Evolutionary conservation across 208 protist genomes (phyloP).

Genomic region (Strigomonas culicis): DNA sequence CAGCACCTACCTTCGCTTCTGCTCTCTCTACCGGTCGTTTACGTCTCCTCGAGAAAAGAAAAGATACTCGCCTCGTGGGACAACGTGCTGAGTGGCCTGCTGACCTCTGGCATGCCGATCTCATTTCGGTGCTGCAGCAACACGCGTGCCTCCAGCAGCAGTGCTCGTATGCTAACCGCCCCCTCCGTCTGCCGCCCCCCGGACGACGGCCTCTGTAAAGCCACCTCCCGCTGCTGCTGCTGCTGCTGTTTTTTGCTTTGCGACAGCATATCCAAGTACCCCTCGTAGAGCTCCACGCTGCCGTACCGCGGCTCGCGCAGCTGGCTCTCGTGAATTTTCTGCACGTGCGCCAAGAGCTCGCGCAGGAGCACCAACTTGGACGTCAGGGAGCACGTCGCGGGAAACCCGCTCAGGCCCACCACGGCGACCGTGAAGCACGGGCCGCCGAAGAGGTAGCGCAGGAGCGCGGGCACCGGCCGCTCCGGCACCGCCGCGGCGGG

Average conservation of each 20-base stretch:
- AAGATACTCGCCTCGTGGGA: slow-evolving; percentile 28
- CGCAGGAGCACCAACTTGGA: slow-evolving; percentile 11
- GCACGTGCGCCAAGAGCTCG: slow-evolving; percentile 10
- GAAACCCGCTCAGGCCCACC: slow-evolving; percentile 19
- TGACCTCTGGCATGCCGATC: slow-evolving; percentile 1
- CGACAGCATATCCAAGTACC: slow-evolving; percentile 11
- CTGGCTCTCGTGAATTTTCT: slow-evolving; percentile 7
- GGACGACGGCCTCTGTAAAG: neutral
- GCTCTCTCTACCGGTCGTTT: no score
- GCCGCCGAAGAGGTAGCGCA: slow-evolving; percentile 28
- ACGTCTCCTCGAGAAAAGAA: slow-evolving; percentile 14
- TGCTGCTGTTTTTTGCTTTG: neutral
- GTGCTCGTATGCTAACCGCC: slow-evolving; percentile 18
- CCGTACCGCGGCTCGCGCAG: slow-evolving; percentile 29
- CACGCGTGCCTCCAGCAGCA: slow-evolving; percentile 28
- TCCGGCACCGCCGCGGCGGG: slow-evolving; percentile 2
- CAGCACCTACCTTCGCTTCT: no score
- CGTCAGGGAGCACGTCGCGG: slow-evolving; percentile 7
- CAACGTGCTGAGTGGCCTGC: slow-evolving; percentile 16
- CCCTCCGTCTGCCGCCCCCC: neutral
- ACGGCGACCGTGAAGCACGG: slow-evolving; percentile 38
- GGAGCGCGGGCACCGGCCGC: neutral
- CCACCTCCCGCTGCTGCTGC: neutral
- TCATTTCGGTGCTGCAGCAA: slow-evolving; percentile 17
- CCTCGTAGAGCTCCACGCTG: slow-evolving; percentile 28